Evolutionary conservation across 2,329 filamentous ascomycete genomes (phyloP).

Genomic region (Aspergillus tubingensis): DNA sequence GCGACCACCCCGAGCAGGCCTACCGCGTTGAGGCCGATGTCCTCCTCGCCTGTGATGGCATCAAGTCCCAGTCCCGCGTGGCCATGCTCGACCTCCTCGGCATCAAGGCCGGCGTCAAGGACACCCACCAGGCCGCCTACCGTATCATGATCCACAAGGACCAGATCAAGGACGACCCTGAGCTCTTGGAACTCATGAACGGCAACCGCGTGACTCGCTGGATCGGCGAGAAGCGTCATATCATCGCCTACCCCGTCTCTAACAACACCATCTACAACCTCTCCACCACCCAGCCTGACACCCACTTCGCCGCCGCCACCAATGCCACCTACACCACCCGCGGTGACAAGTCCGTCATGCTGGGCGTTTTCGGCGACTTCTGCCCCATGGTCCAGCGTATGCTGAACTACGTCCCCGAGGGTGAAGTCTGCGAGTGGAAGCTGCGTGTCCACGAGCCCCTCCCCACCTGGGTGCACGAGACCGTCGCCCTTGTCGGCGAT

Average conservation of each 20-base stretch:
- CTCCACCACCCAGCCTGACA: slow-evolving; percentile 62
- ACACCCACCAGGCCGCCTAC: slow-evolving; percentile 58
- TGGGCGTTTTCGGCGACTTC: slow-evolving; percentile 61
- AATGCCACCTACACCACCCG: slow-evolving; percentile 65
- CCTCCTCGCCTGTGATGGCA: slow-evolving; percentile 57
- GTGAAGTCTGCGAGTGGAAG: slow-evolving; percentile 69
- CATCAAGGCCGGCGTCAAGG: slow-evolving; percentile 44
- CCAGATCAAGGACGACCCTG: slow-evolving; percentile 49
- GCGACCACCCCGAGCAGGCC: slow-evolving; percentile 50
- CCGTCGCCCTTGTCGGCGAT: slow-evolving; percentile 58
- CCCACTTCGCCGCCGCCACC: slow-evolving; percentile 59
- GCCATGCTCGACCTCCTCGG: slow-evolving; percentile 44
- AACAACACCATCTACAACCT: slow-evolving; percentile 68
- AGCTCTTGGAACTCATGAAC: slow-evolving; percentile 58
- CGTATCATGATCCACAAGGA: slow-evolving; percentile 55
- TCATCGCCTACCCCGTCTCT: slow-evolving; percentile 67
- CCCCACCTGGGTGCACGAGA: slow-evolving; percentile 61
- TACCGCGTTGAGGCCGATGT: slow-evolving; percentile 55
- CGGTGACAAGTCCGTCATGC: slow-evolving; percentile 62
- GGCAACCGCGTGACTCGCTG: slow-evolving; percentile 61
- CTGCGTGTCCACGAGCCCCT: slow-evolving; percentile 63
- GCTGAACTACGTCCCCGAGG: slow-evolving; percentile 62
- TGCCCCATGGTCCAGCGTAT: slow-evolving; percentile 62
- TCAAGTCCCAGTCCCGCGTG: slow-evolving; percentile 52
- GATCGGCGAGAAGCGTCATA: slow-evolving; percentile 67